Evolutionary conservation across 345 rosid genomes (phyloP), one percentile per base, ranked within the genome.

Genomic region (Conringia planisiliqua): DNA sequence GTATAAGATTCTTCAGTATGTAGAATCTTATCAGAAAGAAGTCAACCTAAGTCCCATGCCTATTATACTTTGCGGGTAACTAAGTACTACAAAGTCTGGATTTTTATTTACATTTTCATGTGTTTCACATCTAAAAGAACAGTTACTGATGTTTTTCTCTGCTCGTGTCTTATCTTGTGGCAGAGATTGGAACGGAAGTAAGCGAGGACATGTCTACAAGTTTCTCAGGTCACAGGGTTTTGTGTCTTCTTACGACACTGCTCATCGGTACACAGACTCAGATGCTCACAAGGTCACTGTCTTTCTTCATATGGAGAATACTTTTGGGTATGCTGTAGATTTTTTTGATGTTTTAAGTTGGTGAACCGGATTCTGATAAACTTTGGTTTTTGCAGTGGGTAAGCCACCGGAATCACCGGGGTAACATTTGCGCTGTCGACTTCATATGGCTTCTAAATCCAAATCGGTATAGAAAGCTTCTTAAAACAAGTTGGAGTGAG

Each of bases 131-230:
- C 1, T 22, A 55, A 63, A 50, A 54, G 44, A 64, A 27, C 3
- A 12, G 1, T 61, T 51, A 24, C 33, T 78, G 3, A 60, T 58
- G 7, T 0, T 6, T 62, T 20, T 0, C 10, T 59, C 26, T 63
- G 12, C 0, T 76, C 0, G 20, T 17, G 0, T 56, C 4, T 44
- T 5, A 17, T 38, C n/a, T 48, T 12, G 40, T 70, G 73, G 64
- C 74, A 95, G 99, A 22, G 99, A 95, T 75, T 95, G 99, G 97
- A 95, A 95, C 27, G 99, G 99, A 35, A 95, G 97, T 83, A 95
- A 95, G 79, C 85, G 96, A 3, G 99, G 97, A 30, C 96, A 92
- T 74, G 97, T 92, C 60, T 95, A 90, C 87, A 89, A 86, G 82
- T 95, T 95, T 77, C 86, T 95, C 10, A 85, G 99, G 72, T 95